Conservation (phyloP, 2,329 filamentous ascomycete genomes). For the Orbilia javanica region DNA sequence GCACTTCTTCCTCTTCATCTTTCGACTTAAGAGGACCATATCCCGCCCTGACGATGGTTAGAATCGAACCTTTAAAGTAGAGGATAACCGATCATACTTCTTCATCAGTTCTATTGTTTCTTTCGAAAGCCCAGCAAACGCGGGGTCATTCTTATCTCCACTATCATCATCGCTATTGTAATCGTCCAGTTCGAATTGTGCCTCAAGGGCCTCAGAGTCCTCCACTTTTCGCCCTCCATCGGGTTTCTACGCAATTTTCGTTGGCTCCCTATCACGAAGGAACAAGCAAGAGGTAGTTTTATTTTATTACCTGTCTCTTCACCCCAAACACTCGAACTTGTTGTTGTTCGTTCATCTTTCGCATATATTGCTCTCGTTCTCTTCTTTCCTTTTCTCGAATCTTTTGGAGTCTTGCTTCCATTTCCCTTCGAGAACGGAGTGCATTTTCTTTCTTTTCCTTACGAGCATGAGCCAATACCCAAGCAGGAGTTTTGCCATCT, state of each 20-base stretch:
- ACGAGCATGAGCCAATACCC: conserved; percentile 83
- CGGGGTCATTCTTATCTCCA: conserved; percentile 63
- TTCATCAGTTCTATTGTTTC: conserved; percentile 81
- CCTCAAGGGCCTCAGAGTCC: conserved; percentile 69
- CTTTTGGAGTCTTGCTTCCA: conserved; percentile 78
- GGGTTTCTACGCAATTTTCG: conserved; percentile 60
- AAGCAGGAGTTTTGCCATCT: conserved; percentile 80
- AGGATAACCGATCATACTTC: conserved; percentile 70
- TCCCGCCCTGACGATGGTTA: conserved; percentile 28
- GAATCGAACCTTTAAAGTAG: background rate
- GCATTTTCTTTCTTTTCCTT: conserved; percentile 77
- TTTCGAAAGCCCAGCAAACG: conserved; percentile 73
- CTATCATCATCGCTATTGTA: conserved; percentile 73
- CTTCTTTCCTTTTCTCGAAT: conserved; percentile 75
- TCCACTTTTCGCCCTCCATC: conserved; percentile 61
- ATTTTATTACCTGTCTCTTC: conserved; percentile 34
- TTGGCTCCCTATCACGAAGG: conserved; percentile 19
- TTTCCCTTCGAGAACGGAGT: conserved; percentile 75
- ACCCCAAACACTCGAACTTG: conserved; percentile 46
- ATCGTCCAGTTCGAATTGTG: conserved; percentile 80
- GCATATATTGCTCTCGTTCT: conserved; percentile 68
- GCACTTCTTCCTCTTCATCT: conserved; percentile 69
- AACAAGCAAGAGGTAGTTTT: background rate
- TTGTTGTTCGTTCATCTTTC: conserved; percentile 49
- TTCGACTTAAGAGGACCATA: conserved; percentile 58